Evolutionary conservation across 2,329 filamentous ascomycete species (phyloP).

Genomic region (Pseudocercospora musae): DNA sequence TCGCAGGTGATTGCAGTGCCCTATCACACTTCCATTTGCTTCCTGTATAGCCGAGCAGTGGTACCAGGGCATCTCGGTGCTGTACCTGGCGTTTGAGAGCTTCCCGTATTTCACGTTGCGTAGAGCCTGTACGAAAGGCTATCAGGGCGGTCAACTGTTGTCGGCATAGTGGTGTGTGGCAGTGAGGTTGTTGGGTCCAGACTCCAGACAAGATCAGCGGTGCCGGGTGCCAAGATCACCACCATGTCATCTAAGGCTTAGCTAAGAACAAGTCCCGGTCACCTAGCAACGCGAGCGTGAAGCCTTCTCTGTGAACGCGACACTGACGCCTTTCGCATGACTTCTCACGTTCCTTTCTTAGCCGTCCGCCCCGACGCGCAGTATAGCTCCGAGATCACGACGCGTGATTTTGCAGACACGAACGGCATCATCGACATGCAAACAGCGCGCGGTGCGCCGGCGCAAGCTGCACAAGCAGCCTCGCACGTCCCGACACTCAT

Average conservation of each 20-base stretch:
- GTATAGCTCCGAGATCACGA: conserved; percentile 21
- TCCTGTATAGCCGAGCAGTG: no score
- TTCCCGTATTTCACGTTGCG: neutral
- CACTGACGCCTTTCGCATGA: conserved; percentile 13
- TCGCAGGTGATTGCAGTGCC: no score
- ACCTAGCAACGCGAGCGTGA: neutral
- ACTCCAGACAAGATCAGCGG: no score
- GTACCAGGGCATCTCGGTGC: neutral
- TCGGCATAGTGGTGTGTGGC: neutral
- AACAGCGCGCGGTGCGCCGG: conserved; percentile 9
- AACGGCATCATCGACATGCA: conserved; percentile 13
- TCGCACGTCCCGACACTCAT: conserved; percentile 35
- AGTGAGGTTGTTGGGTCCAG: no score
- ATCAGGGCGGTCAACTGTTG: neutral
- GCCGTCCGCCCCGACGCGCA: conserved; percentile 31
- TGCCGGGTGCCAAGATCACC: no score
- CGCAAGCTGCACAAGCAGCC: conserved; percentile 4
- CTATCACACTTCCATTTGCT: no score
- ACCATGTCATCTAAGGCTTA: neutral
- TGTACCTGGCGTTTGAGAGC: neutral
- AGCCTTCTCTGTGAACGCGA: conserved; percentile 2
- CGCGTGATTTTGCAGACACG: conserved; percentile 15
- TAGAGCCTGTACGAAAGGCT: neutral
- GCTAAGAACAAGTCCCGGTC: neutral
- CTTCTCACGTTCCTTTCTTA: conserved; percentile 32